phyloP scores from a whole-genome alignment of 805 yeast species.

The Metschnikowia lachancei region DNA sequence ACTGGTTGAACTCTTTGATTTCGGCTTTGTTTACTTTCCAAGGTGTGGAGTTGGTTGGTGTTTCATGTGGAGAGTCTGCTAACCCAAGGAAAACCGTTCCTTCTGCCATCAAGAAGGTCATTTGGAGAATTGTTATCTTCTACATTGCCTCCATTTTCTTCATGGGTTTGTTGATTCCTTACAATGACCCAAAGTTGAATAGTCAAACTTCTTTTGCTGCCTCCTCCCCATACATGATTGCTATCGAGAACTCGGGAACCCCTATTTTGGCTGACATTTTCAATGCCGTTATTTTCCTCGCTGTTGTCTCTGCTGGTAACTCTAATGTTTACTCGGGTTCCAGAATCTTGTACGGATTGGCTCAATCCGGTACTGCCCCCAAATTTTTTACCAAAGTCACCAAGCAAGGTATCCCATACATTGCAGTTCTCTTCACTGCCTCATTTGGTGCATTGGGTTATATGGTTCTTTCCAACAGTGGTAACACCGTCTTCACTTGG shows the following conservation, averaged over 20 bases:
- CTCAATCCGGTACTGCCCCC: slow-evolving; percentile 59
- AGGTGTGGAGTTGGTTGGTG: slow-evolving; percentile 75
- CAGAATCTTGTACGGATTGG: slow-evolving; percentile 62
- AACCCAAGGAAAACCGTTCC: slow-evolving; percentile 72
- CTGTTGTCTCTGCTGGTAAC: slow-evolving; percentile 77
- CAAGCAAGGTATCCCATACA: slow-evolving; percentile 58
- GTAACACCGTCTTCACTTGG: slow-evolving; percentile 66
- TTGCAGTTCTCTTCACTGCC: slow-evolving; percentile 56
- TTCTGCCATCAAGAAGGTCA: slow-evolving; percentile 66
- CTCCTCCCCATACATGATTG: slow-evolving; percentile 70
- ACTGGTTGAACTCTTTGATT: slow-evolving; percentile 67
- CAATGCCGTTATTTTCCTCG: slow-evolving; percentile 64
- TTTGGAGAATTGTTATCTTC: slow-evolving; percentile 62
- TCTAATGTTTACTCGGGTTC: slow-evolving; percentile 73
- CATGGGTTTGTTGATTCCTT: slow-evolving; percentile 70
- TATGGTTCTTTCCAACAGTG: slow-evolving; percentile 52
- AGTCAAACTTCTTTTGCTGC: slow-evolving; percentile 33
- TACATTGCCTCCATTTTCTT: slow-evolving; percentile 65
- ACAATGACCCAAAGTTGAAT: slow-evolving; percentile 52
- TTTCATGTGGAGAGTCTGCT: slow-evolving; percentile 70
- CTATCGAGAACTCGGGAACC: slow-evolving; percentile 68
- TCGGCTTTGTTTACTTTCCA: slow-evolving; percentile 79
- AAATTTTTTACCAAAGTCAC: slow-evolving; percentile 48
- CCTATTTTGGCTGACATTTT: slow-evolving; percentile 61
- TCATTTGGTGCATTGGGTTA: slow-evolving; percentile 63